Percentiles rank a stretch among this genome's conserved stretches.
phyloP scores from a whole-genome alignment of 2,329 filamentous ascomycete species.

The Fusarium phyllophilum region DNA sequence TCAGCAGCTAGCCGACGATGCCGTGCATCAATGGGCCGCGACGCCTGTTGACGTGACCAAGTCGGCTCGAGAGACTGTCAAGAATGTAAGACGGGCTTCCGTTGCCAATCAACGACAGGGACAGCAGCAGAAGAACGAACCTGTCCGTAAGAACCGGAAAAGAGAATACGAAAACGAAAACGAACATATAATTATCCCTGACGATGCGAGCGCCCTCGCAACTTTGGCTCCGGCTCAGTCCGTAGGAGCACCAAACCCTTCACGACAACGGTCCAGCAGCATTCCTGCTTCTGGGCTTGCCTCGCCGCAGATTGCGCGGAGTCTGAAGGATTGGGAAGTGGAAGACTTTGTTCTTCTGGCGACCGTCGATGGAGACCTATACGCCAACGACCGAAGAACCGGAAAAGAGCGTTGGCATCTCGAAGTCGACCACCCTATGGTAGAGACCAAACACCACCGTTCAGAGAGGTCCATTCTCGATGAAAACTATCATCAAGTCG shows the following conservation, averaged over 20 bases:
- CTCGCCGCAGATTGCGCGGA: constrained; percentile 94
- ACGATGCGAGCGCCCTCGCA: constrained; percentile 94
- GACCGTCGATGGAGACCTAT: constrained; percentile 98
- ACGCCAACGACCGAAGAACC: constrained; percentile 88
- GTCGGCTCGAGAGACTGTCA: constrained; percentile 43
- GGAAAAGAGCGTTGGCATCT: constrained; percentile 88
- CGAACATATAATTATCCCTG: constrained; percentile 52
- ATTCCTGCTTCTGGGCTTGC: constrained; percentile 72
- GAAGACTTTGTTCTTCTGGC: constrained; percentile 99
- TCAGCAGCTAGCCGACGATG: constrained; percentile 44
- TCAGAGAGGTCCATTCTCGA: constrained; percentile 71
- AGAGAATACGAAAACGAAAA: constrained; percentile 45
- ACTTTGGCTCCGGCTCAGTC: constrained; percentile 96
- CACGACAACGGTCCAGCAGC: constrained; percentile 68
- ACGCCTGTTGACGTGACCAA: constrained; percentile 46
- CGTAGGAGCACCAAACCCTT: constrained; percentile 90
- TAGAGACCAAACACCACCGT: constrained; percentile 86
- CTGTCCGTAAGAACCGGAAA: constrained; percentile 48
- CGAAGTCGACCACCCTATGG: constrained; percentile 84
- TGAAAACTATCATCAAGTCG: constrained; percentile 71
- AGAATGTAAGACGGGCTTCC: constrained; percentile 41
- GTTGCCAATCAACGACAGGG: constrained; percentile 43
- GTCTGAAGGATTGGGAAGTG: constrained; percentile 98
- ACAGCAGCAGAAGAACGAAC: constrained; percentile 37
- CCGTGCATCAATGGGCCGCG: constrained; percentile 46